Evolutionary conservation across 2,329 filamentous ascomycete species (phyloP), one percentile per base, ranked within the genome.

Genomic region (Pleomassaria siparia): DNA sequence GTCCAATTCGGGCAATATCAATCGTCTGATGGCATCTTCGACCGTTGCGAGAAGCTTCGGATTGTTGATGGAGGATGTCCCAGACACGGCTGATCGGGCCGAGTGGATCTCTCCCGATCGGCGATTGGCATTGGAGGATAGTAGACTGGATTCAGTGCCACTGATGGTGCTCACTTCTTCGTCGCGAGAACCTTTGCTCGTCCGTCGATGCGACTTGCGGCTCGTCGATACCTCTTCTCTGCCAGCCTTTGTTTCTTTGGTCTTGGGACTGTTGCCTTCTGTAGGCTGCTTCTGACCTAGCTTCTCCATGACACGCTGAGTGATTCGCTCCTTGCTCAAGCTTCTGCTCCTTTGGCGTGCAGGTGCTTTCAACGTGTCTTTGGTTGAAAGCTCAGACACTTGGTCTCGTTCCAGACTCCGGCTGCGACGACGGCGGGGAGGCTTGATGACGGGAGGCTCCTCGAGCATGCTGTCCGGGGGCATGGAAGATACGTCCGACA

Each of bases 1-100:
- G 59, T 90, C 92, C 36, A 99, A 78, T 70, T 99, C 92, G 0
- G 94, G 94, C 2, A 99, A 74, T 44, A 96, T 95, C 41, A 96
- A 79, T 40, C 91, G 83, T 53, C 90, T 86, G 63, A 96, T 95
- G 12, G 91, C 91, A 72, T 96, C 91, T 72, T 96, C 91, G 2
- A 96, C 91, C 0, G 91, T 94, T 62, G 94, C 89, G 2, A 96
- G 80, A 2, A 96, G 75, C 65, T 90, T 94, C 0, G 91, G 91
- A 62, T 96, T 96, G 72, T 95, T 95, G 67, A 95, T 89, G 0
- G 89, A 92, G 2, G 89, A 89, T 1, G 72, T 71, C 49, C 59
- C 67, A 9, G 71, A 72, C 18, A 68, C 56, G 54, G 81, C 80
- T 8, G 84, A 87, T 49, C 80, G 77, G 51, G 78, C 72, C 54